A percentile compares a stretch with the other conserved stretches of the same genome.
phyloP scores from a whole-genome alignment of 768 basidiomycete species.

The Jaapia argillacea region DNA sequence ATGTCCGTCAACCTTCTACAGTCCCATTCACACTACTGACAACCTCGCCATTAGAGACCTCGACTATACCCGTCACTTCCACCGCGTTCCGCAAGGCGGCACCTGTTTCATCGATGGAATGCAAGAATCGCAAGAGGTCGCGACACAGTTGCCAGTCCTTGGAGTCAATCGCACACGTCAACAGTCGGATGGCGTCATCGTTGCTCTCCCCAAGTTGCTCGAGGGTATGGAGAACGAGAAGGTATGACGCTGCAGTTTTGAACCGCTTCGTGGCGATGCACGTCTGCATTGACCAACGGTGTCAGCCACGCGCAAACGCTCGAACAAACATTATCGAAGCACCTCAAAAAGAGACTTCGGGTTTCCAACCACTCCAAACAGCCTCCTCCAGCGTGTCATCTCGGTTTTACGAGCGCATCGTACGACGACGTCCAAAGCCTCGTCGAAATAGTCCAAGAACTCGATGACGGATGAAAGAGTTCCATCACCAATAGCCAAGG shows the following conservation, averaged over 20 bases:
- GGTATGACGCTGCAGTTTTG: constrained; percentile 86
- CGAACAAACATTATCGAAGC: constrained; percentile 15
- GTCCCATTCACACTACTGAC: too few relatives aligned
- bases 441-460: constrained; percentile 93
- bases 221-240: constrained; percentile 88
- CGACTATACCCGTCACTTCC: constrained; percentile 39
- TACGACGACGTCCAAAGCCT: constrained; percentile 85
- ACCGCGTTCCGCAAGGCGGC: constrained; percentile 55
- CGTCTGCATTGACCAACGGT: constrained; percentile 31
- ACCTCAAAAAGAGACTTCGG: constrained; percentile 91
- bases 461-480: constrained; percentile 53
- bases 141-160: constrained; percentile 88
- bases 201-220: constrained; percentile 80
- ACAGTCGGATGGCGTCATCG: constrained; percentile 71
- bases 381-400: constrained; percentile 76
- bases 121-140: constrained; percentile 86
- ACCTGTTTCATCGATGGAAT: constrained; percentile 86
- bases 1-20: too few relatives aligned
- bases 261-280: constrained; percentile 66
- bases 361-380: constrained; percentile 87
- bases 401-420: constrained; percentile 96
- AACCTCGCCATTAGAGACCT: too few relatives aligned
- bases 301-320: background rate
- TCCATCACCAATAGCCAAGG: constrained; percentile 9
- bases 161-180: constrained; percentile 63